A percentile compares a stretch with the other conserved stretches of the same genome.
Conservation (phyloP, 768 basidiomycete genomes). For the Pleurotus salmoneostramineus region DNA sequence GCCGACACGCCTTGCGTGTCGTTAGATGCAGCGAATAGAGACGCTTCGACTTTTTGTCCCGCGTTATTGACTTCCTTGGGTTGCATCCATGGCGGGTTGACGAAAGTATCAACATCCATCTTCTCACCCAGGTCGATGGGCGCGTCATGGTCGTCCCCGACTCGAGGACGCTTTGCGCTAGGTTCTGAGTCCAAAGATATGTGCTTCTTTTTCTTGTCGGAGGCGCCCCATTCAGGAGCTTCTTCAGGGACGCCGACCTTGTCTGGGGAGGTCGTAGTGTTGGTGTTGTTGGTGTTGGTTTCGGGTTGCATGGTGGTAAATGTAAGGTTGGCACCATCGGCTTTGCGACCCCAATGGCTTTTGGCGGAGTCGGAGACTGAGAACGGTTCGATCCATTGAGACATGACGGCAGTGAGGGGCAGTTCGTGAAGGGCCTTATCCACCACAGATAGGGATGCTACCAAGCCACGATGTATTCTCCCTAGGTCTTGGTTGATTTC, state of each 20-base stretch:
- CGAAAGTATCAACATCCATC: constrained; percentile 21
- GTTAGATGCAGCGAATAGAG: no score
- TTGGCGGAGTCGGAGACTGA: constrained; percentile 45
- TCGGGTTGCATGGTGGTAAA: no score
- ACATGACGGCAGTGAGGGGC: constrained; percentile 41
- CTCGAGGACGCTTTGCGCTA: no score
- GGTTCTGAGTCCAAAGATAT: no score
- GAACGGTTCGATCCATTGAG: constrained; percentile 41
- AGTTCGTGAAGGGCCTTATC: constrained; percentile 43
- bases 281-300: no score
- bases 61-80: not conserved
- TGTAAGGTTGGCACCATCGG: constrained; percentile 29
- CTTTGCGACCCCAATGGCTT: constrained; percentile 44
- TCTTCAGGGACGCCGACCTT: no score
- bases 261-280: no score
- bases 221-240: no score
- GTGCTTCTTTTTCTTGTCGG: no score
- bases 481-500: not conserved
- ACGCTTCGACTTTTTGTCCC: not conserved
- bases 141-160: no score
- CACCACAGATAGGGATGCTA: constrained; percentile 39
- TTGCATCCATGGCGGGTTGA: constrained; percentile 12
- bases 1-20: no score
- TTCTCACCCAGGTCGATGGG: constrained; percentile 11
- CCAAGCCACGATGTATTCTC: constrained; percentile 25